Percentiles rank a stretch among this genome's conserved stretches.
phyloP scores from a whole-genome alignment of 495 filamentous ascomycete species.

The Lentithecium fluviatile region DNA sequence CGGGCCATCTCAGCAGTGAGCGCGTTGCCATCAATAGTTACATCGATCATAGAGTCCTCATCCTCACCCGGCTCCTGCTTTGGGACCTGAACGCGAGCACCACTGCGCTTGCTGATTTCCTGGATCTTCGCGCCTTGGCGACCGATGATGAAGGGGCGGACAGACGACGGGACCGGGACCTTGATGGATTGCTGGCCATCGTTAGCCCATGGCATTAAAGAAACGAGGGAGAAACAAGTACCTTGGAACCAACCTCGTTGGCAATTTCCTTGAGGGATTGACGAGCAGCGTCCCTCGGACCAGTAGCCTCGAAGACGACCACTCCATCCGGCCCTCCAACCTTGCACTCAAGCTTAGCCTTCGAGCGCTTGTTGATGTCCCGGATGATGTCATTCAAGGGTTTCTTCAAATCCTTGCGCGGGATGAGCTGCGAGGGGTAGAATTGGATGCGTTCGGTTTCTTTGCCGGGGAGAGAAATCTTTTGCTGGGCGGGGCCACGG shows the following conservation, averaged over 20 bases:
- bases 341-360: conserved; percentile 75
- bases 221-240: conserved; percentile 40
- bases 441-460: conserved; percentile 72
- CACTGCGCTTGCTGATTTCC: conserved; percentile 76
- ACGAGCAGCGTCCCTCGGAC: conserved; percentile 71
- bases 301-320: conserved; percentile 76
- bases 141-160: conserved; percentile 85
- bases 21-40: conserved; percentile 86
- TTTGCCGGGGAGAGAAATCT: conserved; percentile 72
- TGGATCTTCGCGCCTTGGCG: conserved; percentile 87
- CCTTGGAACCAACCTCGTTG: conserved; percentile 80
- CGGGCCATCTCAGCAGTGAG: conserved; percentile 77
- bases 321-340: conserved; percentile 58
- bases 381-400: conserved; percentile 76
- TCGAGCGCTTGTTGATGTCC: conserved; percentile 84
- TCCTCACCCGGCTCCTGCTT: conserved; percentile 71
- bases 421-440: conserved; percentile 67
- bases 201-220: not conserved
- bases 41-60: conserved; percentile 76
- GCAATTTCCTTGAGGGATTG: conserved; percentile 84
- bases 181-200: conserved; percentile 63
- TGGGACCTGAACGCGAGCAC: conserved; percentile 84
- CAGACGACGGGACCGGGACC: conserved; percentile 76
- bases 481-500: conserved; percentile 50
- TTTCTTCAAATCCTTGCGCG: conserved; percentile 73